phyloP scores from a whole-genome alignment of 805 yeast genomes.

The Candida verbasci region DNA sequence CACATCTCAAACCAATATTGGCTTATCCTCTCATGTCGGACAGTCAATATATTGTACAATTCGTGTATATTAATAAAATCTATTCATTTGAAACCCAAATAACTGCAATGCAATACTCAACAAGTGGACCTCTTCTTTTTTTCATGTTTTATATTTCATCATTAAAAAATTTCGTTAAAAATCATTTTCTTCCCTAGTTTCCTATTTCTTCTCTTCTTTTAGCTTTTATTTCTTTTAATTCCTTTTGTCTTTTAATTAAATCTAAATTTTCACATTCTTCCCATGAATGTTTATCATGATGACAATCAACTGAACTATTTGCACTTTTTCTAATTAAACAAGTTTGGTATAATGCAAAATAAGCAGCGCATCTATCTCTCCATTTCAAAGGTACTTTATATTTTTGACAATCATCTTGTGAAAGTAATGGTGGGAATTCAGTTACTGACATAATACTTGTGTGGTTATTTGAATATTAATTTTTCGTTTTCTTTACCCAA shows the following conservation, averaged over 20 bases:
- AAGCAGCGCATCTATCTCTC: conserved; percentile 78
- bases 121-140: too few relatives aligned
- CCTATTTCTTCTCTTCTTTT: conserved; percentile 6
- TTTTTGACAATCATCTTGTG: conserved; percentile 80
- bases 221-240: conserved; percentile 48
- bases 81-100: too few relatives aligned
- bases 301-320: conserved; percentile 50
- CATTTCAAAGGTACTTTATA: conserved; percentile 72
- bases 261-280: conserved; percentile 84
- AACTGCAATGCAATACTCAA: too few relatives aligned
- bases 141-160: too few relatives aligned
- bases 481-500: too few relatives aligned
- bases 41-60: too few relatives aligned
- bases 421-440: conserved; percentile 45
- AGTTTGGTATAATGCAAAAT: conserved; percentile 40
- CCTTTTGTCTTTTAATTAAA: conserved; percentile 74
- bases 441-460: conserved; percentile 29
- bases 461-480: too few relatives aligned
- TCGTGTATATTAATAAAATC: too few relatives aligned
- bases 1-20: too few relatives aligned
- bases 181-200: too few relatives aligned
- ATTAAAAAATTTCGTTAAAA: too few relatives aligned
- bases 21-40: too few relatives aligned
- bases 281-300: conserved; percentile 75
- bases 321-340: conserved; percentile 43